Percentiles rank a stretch among this genome's conserved stretches.
phyloP scores from a whole-genome alignment of 2,329 filamentous ascomycete species.

The Stagonosporopsis vannaccii region DNA sequence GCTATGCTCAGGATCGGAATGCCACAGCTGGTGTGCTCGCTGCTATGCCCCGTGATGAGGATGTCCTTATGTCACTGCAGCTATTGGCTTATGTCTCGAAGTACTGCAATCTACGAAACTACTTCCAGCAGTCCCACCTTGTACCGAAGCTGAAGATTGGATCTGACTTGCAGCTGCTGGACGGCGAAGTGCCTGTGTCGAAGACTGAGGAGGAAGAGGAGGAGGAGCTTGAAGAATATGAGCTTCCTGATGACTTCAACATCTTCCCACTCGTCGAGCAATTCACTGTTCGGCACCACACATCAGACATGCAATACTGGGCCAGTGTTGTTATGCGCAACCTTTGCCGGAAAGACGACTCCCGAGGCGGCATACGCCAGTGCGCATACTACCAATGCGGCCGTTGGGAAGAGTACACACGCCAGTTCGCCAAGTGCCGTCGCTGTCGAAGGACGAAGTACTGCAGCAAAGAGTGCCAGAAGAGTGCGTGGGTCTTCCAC shows the following conservation, averaged over 20 bases:
- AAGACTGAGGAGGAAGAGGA: conserved; percentile 60
- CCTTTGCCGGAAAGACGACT: conserved; percentile 96
- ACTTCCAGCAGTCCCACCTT: conserved; percentile 93
- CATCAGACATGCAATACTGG: conserved; percentile 99
- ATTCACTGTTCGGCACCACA: conserved; percentile 94
- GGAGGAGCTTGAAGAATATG: conserved; percentile 83
- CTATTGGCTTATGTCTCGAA: conserved; percentile 97
- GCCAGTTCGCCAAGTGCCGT: conserved; percentile 97
- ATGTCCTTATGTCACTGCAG: conserved; percentile 97
- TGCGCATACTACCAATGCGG: conserved; percentile 98
- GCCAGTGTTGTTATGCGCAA: conserved; percentile 99
- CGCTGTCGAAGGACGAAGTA: conserved; percentile 97
- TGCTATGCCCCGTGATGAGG: conserved; percentile 94
- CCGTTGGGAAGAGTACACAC: conserved; percentile 96
- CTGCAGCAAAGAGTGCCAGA: conserved; percentile 99
- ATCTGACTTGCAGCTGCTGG: conserved; percentile 80
- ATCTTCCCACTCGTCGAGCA: conserved; percentile 98
- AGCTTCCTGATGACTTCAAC: conserved; percentile 93
- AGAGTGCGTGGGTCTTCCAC: conserved; percentile 98
- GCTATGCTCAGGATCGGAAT: conserved; percentile 80
- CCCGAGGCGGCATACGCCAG: conserved; percentile 89
- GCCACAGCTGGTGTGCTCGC: conserved; percentile 74
- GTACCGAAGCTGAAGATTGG: conserved; percentile 92
- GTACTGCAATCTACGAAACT: conserved; percentile 93
- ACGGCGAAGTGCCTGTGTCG: conserved; percentile 64